These are phyloP conservation scores for Pythium graminicola DNA, from an alignment of 352 stramenopile species.

Conservation along the genomic window DNA sequence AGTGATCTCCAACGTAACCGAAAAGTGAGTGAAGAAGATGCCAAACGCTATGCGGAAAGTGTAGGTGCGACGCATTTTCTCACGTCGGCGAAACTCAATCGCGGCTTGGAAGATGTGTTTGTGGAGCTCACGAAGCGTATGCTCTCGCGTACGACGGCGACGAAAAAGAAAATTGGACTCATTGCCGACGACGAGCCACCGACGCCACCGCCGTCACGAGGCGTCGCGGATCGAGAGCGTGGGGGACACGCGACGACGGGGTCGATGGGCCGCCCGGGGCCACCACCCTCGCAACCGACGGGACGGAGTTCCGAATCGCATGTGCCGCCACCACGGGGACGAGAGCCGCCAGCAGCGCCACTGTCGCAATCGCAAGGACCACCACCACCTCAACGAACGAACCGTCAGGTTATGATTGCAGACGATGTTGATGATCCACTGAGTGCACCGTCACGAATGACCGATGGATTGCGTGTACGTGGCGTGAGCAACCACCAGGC, in stretches of 20 bases:
- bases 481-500: conserved; percentile 22
- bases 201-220: conserved; percentile 16
- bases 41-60: conserved; percentile 75
- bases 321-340: neutral
- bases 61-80: conserved; percentile 86
- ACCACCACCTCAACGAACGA: conserved; percentile 4
- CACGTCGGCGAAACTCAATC: conserved; percentile 90
- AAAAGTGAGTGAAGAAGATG: conserved; percentile 84
- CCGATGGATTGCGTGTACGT: conserved; percentile 21
- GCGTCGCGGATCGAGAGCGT: neutral
- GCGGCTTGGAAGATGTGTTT: conserved; percentile 89
- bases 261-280: conserved; percentile 1
- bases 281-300: neutral
- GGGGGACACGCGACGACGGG: conserved; percentile 8
- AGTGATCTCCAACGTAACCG: conserved; percentile 85
- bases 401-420: conserved; percentile 13
- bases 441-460: conserved; percentile 19
- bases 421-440: conserved; percentile 20
- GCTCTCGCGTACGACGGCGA: conserved; percentile 49
- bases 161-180: conserved; percentile 74
- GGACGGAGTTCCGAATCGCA: conserved; percentile 21
- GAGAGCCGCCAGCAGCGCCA: neutral
- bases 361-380: conserved; percentile 7
- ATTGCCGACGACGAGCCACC: conserved; percentile 75
- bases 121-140: conserved; percentile 84